Percentiles rank a stretch among this genome's conserved stretches.
These are phyloP conservation scores for Ophiostoma piceae DNA, from an alignment of 2,329 filamentous ascomycete genomes.

Conservation along the genomic window DNA sequence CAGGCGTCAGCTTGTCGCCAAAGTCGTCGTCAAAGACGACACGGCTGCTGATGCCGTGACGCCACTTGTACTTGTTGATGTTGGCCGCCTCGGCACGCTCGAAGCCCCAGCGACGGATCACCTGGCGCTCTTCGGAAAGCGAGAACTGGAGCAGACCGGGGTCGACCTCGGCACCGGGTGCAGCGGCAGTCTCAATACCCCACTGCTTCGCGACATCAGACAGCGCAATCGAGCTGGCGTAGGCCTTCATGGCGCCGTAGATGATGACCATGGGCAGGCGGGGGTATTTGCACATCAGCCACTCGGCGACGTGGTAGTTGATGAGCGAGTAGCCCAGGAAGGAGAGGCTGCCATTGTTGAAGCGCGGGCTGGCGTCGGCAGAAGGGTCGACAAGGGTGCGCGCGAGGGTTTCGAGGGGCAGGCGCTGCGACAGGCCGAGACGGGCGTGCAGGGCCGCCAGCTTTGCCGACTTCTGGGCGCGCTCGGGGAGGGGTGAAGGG, in stretches of 20 bases:
- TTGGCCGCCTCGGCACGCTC: slow-evolving; percentile 47
- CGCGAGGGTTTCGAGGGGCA: slow-evolving; percentile 81
- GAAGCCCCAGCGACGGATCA: slow-evolving; percentile 48
- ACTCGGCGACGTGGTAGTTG: slow-evolving; percentile 83
- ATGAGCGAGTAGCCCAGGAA: slow-evolving; percentile 77
- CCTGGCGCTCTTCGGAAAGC: slow-evolving; percentile 43
- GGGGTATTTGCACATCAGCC: slow-evolving; percentile 81
- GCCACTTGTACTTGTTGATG: slow-evolving; percentile 48
- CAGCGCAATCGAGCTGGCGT: slow-evolving; percentile 69
- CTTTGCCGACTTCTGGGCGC: slow-evolving; percentile 71
- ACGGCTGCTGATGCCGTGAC: slow-evolving; percentile 67
- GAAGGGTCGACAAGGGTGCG: slow-evolving; percentile 80
- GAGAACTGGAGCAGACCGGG: slow-evolving; percentile 81
- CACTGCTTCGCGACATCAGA: slow-evolving; percentile 72
- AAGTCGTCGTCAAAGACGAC: slow-evolving; percentile 82
- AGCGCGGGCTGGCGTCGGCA: slow-evolving; percentile 70
- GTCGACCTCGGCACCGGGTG: slow-evolving; percentile 86
- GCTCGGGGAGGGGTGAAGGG: slow-evolving; percentile 66
- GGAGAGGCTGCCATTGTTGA: slow-evolving; percentile 84
- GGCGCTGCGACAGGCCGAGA: slow-evolving; percentile 70
- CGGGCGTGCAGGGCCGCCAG: slow-evolving; percentile 88
- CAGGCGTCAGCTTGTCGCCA: slow-evolving; percentile 52
- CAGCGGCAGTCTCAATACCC: slow-evolving; percentile 85
- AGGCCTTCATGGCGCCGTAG: slow-evolving; percentile 80
- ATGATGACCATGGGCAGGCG: slow-evolving; percentile 84